These are phyloP conservation scores for Dryas integrifolia DNA, from an alignment of 331 rosid genomes.

Conservation along the genomic window DNA sequence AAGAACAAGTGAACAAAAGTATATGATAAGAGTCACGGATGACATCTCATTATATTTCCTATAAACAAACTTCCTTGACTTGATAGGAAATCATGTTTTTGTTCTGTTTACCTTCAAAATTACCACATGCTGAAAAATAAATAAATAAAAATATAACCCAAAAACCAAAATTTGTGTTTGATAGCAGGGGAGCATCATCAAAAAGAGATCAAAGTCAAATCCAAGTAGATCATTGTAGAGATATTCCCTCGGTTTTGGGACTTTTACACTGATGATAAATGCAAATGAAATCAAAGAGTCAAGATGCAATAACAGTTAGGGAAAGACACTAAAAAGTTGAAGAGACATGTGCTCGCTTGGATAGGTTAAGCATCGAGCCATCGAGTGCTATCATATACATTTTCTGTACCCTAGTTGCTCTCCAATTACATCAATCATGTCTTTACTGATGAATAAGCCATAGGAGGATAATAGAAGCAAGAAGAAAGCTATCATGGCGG, in stretches of 20 bases:
- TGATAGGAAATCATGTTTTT: neutral
- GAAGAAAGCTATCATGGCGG: neutral
- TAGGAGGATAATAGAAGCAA: neutral
- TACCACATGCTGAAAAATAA: neutral
- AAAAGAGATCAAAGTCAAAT: neutral
- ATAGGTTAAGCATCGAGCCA: neutral
- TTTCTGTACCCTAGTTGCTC: too few relatives aligned
- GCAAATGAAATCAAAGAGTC: neutral
- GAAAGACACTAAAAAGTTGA: neutral
- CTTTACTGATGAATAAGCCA: neutral
- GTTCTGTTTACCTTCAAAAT: neutral
- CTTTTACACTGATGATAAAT: neutral
- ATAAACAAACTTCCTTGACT: neutral
- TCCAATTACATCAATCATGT: neutral
- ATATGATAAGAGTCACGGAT: neutral
- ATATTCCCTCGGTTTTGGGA: neutral
- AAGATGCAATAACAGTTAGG: neutral
- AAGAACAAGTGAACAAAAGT: neutral
- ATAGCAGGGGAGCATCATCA: neutral
- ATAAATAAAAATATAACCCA: neutral
- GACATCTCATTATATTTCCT: neutral
- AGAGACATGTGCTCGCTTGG: neutral
- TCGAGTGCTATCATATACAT: neutral
- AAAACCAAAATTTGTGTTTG: neutral
- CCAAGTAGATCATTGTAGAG: neutral